Evolutionary conservation across 1,139 yeast genomes (phyloP), one percentile per base, ranked within the genome.

Genomic region (Yamadazyma diddensiae): DNA sequence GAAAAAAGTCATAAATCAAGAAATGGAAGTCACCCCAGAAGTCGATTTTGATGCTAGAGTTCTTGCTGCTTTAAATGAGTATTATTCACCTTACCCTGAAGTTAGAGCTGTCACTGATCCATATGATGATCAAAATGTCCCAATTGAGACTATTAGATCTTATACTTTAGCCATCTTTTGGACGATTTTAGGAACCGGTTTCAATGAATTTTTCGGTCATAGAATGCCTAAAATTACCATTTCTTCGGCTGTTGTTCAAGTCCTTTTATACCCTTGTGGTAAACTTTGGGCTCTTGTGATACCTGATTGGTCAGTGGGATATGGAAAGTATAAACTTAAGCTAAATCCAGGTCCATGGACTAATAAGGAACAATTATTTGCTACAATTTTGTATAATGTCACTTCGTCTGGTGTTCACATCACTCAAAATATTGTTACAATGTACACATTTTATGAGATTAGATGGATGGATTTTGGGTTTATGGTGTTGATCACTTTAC

Each of bases 11-110:
- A 17, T 26, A 11, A 22, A 30, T 7, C 15, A 21, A 11, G 13
- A 13, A 6, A 24, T 21, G 9, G 30, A 15, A 3, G 17, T 17
- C n/a, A 30, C 24, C 13, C 15, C n/a, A 3, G 37, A 33, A 23
- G 24, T 33, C 12, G 49, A 58, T 16, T 59, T 61, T 49, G 50
- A 47, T 12, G 51, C 51, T 2, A 59, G 57, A 36, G 44, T 69
- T 25, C 62, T 64, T 31, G 80, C 79, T 1, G 68, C 65, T 6
- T 51, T 79, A 30, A 54, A 71, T 31, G 59, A 70, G 29, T 77
- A 61, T 46, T 71, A 70, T 53, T 78, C 83, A 1, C 81, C 82
- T 1, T 79, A 79, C 48, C 75, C 80, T 4, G 83, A 79, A 50
- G 82, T 79, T 2, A 63, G 85, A 39, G 64, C 84, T 4, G 72